A percentile compares a stretch with the other conserved stretches of the same genome.
These are phyloP conservation scores for Candida arabinofermentans DNA, from an alignment of 805 yeast species.

Conservation along the genomic window DNA sequence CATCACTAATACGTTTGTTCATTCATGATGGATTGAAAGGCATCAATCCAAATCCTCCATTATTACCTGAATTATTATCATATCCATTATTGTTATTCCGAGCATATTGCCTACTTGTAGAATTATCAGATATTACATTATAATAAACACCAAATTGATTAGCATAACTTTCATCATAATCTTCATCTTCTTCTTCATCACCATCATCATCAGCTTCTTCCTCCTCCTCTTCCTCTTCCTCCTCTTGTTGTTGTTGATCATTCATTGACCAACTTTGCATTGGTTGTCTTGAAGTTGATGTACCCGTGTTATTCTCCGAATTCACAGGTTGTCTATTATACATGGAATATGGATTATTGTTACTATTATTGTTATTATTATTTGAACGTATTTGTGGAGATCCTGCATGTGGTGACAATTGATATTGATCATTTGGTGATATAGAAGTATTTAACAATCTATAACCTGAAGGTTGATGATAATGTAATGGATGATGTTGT, in stretches of 20 bases:
- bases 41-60: slow-evolving; percentile 21
- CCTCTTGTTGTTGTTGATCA: background rate
- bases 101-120: slow-evolving; percentile 5
- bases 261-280: background rate
- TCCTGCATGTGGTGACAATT: slow-evolving; percentile 5
- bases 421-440: slow-evolving; percentile 2
- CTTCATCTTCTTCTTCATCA: slow-evolving; percentile 9
- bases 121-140: slow-evolving; percentile 25
- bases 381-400: slow-evolving; percentile 5
- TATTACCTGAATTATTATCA: slow-evolving; percentile 1
- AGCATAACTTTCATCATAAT: slow-evolving; percentile 19
- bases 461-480: slow-evolving; percentile 26
- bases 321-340: background rate
- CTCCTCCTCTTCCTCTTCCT: slow-evolving; percentile 4
- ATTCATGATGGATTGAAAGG: slow-evolving; percentile 31
- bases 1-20: background rate
- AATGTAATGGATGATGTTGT: slow-evolving; percentile 52
- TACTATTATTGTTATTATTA: background rate
- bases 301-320: background rate
- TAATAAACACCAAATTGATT: slow-evolving; percentile 34
- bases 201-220: slow-evolving; percentile 8
- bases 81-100: slow-evolving; percentile 3
- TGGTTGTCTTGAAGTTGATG: background rate
- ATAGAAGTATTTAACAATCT: background rate
- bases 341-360: background rate